A percentile compares a stretch with the other conserved stretches of the same genome.
Evolutionary conservation across 1,284 basidiomycete species (phyloP).

Genomic region (Fistulina hepatica): DNA sequence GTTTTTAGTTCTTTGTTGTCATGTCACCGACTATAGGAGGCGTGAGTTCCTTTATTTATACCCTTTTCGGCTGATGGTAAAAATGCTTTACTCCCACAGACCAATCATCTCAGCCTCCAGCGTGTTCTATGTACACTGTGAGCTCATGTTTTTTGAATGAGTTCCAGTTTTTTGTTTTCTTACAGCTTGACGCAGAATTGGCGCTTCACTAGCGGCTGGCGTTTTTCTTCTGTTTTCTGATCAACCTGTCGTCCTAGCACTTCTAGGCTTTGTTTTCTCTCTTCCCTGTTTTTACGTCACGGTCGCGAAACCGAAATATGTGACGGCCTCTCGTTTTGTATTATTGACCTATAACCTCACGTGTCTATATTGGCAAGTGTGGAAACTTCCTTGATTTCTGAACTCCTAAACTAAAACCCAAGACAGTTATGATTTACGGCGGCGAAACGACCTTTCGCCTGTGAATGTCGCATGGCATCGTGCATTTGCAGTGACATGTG

Average conservation of each 20-base stretch:
- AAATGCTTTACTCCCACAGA: constrained; percentile 33
- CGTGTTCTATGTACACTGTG: constrained; percentile 79
- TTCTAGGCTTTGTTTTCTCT: constrained; percentile 85
- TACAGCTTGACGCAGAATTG: constrained; percentile 40
- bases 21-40: constrained; percentile 84
- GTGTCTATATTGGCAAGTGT: constrained; percentile 69
- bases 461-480: constrained; percentile 68
- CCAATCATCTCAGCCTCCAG: constrained; percentile 69
- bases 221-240: constrained; percentile 71
- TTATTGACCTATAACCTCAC: constrained; percentile 86
- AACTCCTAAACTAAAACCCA: constrained; percentile 9
- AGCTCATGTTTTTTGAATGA: constrained; percentile 21
- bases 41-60: constrained; percentile 31
- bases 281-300: constrained; percentile 93
- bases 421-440: background rate
- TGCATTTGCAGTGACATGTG: constrained; percentile 72
- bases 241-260: constrained; percentile 61
- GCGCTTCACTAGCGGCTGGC: constrained; percentile 65
- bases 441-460: constrained; percentile 62
- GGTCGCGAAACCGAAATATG: constrained; percentile 67
- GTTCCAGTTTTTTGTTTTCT: constrained; percentile 6
- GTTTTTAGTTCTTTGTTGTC: constrained; percentile 68
- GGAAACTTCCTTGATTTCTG: constrained; percentile 2
- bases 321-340: constrained; percentile 79
- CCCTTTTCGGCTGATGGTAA: constrained; percentile 5